These are phyloP conservation scores for Agrostemma githago DNA, from an alignment of 148 eudicot genomes.

Conservation along the genomic window DNA sequence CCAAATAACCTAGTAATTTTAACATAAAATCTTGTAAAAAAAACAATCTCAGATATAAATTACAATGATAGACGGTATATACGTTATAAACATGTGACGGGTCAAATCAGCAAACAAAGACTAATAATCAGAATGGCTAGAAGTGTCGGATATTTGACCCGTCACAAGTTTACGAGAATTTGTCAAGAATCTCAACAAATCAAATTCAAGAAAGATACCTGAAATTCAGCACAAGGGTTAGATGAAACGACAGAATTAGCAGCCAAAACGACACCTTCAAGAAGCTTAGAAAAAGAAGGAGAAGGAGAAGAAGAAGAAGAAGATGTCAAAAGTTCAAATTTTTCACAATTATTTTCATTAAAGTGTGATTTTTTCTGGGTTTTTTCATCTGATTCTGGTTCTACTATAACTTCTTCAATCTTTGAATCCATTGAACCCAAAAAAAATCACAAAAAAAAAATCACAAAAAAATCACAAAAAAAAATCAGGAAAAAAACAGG, in stretches of 20 bases:
- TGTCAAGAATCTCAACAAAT: neutral
- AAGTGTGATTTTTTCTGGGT: slow-evolving; percentile 22
- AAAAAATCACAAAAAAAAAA: neutral
- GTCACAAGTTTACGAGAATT: too few relatives aligned
- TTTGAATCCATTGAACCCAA: slow-evolving; percentile 18
- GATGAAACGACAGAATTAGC: slow-evolving; percentile 31
- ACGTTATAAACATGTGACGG: too few relatives aligned
- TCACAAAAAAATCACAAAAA: neutral
- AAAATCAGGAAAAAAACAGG: neutral
- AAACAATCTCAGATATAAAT: neutral
- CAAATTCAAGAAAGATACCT: slow-evolving; percentile 17
- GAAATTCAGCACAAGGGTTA: slow-evolving; percentile 17
- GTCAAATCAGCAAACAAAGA: neutral
- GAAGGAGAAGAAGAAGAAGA: slow-evolving; percentile 6
- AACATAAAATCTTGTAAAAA: neutral
- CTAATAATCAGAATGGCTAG: neutral
- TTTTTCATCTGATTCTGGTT: slow-evolving; percentile 12
- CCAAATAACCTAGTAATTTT: neutral
- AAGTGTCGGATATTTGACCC: too few relatives aligned
- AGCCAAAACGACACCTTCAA: slow-evolving; percentile 37
- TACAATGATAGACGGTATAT: neutral
- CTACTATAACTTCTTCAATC: neutral
- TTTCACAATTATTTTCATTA: slow-evolving; percentile 11
- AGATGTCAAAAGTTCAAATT: neutral
- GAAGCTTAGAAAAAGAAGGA: slow-evolving; percentile 30